Evolutionary conservation across 139 green algal species (phyloP), one percentile per base, ranked within the genome.

Genomic region (Mychonastes homosphaera): DNA sequence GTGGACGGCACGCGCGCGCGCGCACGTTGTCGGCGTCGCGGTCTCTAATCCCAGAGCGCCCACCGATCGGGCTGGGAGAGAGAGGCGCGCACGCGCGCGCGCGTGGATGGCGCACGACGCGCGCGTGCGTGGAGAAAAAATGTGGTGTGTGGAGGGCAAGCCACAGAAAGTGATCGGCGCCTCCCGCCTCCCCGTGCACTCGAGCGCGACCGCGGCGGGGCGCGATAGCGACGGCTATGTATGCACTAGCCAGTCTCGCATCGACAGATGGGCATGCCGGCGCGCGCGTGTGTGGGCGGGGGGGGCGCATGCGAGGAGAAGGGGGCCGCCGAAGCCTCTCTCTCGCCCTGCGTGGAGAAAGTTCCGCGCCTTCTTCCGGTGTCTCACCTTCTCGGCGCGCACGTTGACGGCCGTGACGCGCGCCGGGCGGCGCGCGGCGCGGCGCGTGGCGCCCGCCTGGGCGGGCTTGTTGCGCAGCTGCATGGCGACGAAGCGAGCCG

Each of bases 341-440:
- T 33, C 18, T 29, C 19, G 18, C 19, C 12, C 41, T 44, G 4
- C 9, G 8, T 47, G 24, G 53, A 45, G 12, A 44, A 30, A 44
- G 19, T 15, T 30, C 18, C 35, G 32, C 21, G 55, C 55, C 29
- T n/a, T n/a, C 18, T 7, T 12, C 47, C 7, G 10, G 12, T 35
- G 18, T 23, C 64, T 23, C 27, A 86, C 76, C 61, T 84, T 84
- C 68, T 86, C 78, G 10, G 63, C 66, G 43, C 58, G 54, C 1
- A 72, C 65, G 24, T 40, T 58, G 29, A 77, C 43, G 23, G 38
- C 36, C 44, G 33, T 34, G 23, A n/a, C 36, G 43, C 36, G 55
- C 47, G n/a, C 60, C 21, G 18, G 38, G 24, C 30, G 24, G 28
- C 19, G 26, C 13, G 36, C 13, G 36, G 13, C 36, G 12, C 36